phyloP scores from a whole-genome alignment of 2,329 filamentous ascomycete genomes.

The Fusarium cyanostomum region DNA sequence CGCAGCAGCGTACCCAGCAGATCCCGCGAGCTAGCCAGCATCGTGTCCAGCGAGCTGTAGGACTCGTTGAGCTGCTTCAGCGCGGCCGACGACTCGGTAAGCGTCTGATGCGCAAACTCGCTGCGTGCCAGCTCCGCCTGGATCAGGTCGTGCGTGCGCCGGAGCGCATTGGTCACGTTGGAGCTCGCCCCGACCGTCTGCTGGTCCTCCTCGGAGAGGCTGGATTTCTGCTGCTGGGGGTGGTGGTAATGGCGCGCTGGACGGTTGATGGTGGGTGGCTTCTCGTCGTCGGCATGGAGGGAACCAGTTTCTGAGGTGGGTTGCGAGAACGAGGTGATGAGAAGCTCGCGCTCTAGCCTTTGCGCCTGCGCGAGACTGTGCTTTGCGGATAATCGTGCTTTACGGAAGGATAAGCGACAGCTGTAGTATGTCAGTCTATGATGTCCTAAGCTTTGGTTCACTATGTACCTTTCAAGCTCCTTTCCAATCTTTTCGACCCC shows the following conservation, averaged over 20 bases:
- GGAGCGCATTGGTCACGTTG: constrained; percentile 85
- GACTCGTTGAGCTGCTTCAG: constrained; percentile 82
- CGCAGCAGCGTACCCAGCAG: constrained; percentile 81
- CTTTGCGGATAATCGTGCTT: constrained; percentile 83
- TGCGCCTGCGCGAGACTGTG: constrained; percentile 77
- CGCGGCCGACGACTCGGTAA: constrained; percentile 84
- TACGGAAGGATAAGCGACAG: constrained; percentile 75
- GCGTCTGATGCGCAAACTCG: constrained; percentile 88
- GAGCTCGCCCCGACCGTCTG: constrained; percentile 77
- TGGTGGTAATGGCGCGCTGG: constrained; percentile 38
- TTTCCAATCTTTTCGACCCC: constrained; percentile 72
- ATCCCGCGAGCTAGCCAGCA: constrained; percentile 78
- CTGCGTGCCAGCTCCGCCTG: constrained; percentile 84
- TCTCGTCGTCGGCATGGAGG: constrained; percentile 40
- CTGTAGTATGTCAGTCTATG: constrained; percentile 45
- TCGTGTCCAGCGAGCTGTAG: constrained; percentile 80
- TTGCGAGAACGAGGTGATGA: constrained; percentile 72
- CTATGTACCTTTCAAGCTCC: constrained; percentile 73
- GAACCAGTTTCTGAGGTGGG: constrained; percentile 49
- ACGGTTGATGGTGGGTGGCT: constrained; percentile 35
- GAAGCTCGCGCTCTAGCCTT: constrained; percentile 77
- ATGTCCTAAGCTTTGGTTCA: background rate
- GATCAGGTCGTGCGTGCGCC: constrained; percentile 88
- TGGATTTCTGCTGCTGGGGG: constrained; percentile 47
- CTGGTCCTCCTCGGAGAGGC: constrained; percentile 72